Percentiles rank a stretch among this genome's conserved stretches.
phyloP scores from a whole-genome alignment of 129 eudicot genomes.

The Deinandra increscens region DNA sequence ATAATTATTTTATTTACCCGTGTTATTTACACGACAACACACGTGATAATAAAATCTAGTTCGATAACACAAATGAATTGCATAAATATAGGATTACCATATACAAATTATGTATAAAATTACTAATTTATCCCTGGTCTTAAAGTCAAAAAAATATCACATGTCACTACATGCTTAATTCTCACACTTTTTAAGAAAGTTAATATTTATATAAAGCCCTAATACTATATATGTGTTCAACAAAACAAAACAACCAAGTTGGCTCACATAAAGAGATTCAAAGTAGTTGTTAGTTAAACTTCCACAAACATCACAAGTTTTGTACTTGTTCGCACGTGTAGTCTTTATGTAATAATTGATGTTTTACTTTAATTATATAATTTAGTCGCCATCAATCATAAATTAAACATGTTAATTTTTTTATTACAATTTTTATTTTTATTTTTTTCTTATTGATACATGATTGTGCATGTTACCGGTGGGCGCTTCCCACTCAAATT shows the following conservation, averaged over 20 bases:
- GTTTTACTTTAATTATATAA: constrained; percentile 20
- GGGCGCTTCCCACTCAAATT: constrained; percentile 13
- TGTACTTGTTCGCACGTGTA: constrained; percentile 38
- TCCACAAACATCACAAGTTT: constrained; percentile 20
- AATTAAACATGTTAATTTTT: neutral
- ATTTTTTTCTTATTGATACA: neutral
- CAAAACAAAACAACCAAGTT: constrained; percentile 3
- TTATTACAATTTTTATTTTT: neutral
- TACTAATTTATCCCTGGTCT: no score
- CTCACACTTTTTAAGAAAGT: no score
- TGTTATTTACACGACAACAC: no score
- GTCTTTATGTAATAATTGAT: constrained; percentile 24
- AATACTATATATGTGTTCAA: no score
- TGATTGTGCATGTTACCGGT: constrained; percentile 19
- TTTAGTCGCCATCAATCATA: constrained; percentile 14
- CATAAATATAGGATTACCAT: no score
- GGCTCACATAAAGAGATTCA: constrained; percentile 16
- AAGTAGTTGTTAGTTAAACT: constrained; percentile 29
- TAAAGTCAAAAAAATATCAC: no score
- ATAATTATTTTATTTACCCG: no score
- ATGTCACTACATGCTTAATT: no score
- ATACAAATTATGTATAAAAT: no score
- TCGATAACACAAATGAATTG: no score
- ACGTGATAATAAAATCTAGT: no score
- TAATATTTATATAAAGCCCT: no score